Evolutionary conservation across 2,329 filamentous ascomycete genomes (phyloP).

Genomic region (Calonectria fujianensis): DNA sequence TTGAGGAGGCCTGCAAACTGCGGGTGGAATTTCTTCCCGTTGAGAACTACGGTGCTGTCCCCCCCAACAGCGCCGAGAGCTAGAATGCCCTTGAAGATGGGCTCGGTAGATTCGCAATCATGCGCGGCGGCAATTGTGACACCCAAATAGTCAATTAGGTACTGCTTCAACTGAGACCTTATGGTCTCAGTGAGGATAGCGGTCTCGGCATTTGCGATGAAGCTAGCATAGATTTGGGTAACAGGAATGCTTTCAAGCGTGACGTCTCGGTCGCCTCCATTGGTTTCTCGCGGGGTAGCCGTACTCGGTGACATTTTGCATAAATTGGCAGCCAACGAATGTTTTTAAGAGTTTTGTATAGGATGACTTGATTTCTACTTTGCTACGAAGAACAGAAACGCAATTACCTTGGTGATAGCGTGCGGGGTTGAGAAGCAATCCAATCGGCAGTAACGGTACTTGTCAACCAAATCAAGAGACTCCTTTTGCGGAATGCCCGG

Average conservation of each 20-base stretch:
- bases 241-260: neutral
- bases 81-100: constrained; percentile 12
- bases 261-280: too few relatives aligned
- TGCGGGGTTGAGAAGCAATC: constrained; percentile 17
- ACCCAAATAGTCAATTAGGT: constrained; percentile 14
- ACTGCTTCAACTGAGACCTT: constrained; percentile 6
- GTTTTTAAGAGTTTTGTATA: neutral
- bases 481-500: neutral
- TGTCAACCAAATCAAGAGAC: neutral
- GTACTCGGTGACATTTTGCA: neutral
- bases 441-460: constrained; percentile 13
- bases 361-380: neutral
- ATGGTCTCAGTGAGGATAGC: neutral
- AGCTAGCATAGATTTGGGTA: constrained; percentile 4
- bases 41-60: neutral
- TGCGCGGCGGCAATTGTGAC: constrained; percentile 17
- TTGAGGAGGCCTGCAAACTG: constrained; percentile 36
- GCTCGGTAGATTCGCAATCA: constrained; percentile 9
- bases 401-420: constrained; percentile 3
- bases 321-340: neutral
- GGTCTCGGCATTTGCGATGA: constrained; percentile 4
- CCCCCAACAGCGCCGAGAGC: neutral
- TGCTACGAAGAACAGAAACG: neutral
- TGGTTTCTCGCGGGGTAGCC: neutral
- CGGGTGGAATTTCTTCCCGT: constrained; percentile 16